A percentile compares a stretch with the other conserved stretches of the same genome.
Conservation (phyloP, 1,284 basidiomycete species). For the Rhodotorula mucilaginosa region DNA sequence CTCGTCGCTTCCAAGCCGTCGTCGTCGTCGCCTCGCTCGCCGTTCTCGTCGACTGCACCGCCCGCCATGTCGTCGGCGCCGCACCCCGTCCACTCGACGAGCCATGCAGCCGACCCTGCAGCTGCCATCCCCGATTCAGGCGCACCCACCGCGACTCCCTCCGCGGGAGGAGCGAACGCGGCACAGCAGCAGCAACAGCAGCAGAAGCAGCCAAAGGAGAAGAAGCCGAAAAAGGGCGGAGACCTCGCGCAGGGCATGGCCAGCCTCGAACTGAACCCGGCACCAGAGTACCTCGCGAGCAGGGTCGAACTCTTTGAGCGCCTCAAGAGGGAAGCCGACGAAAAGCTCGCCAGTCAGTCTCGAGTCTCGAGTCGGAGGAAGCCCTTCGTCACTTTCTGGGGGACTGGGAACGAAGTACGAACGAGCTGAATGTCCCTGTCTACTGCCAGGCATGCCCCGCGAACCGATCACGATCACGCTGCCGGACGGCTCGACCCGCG, state of each 20-base stretch:
- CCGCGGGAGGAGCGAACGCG: background rate
- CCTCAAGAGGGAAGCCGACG: slow-evolving; percentile 81
- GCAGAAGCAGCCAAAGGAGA: slow-evolving; percentile 36
- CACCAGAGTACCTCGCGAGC: slow-evolving; percentile 82
- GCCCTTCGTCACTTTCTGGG: too few species aligned
- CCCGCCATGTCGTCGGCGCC: slow-evolving; percentile 39
- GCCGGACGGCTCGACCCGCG: slow-evolving; percentile 78
- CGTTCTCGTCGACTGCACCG: slow-evolving; percentile 5
- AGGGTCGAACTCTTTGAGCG: slow-evolving; percentile 88
- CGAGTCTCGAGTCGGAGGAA: too few species aligned
- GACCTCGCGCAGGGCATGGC: slow-evolving; percentile 36
- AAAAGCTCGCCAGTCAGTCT: slow-evolving; percentile 67
- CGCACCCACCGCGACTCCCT: slow-evolving; percentile 1
- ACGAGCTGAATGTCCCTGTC: background rate
- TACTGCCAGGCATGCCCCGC: slow-evolving; percentile 69
- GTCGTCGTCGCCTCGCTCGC: background rate
- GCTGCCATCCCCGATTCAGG: background rate
- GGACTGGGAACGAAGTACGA: too few species aligned
- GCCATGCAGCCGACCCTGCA: slow-evolving; percentile 43
- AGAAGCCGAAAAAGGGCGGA: slow-evolving; percentile 41
- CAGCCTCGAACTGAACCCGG: slow-evolving; percentile 66
- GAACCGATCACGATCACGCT: slow-evolving; percentile 81
- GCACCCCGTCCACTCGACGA: slow-evolving; percentile 50
- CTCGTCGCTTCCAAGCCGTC: slow-evolving; percentile 2
- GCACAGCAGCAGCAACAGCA: background rate